Evolutionary conservation across 257 asterid species (phyloP), one percentile per base, ranked within the genome.

Genomic region (Solanum clarkiae): DNA sequence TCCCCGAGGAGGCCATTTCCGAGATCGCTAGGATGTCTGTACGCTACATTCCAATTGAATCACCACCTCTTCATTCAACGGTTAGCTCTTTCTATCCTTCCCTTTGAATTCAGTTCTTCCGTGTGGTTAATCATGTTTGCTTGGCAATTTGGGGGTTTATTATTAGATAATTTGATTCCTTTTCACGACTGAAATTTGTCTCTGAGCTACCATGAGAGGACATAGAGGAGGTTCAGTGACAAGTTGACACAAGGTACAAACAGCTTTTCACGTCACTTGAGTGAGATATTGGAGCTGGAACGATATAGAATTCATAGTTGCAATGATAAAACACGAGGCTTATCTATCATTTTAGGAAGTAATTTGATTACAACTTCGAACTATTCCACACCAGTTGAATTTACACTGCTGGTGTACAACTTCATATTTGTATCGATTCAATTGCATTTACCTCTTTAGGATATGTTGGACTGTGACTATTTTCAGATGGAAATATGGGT

Each of bases 1-100:
- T 92, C 53, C 89, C 91, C 71, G 93, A 92, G 83, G 92, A 89
- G 12, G 95, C 99, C 26, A 88, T 95, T 69, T 88, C 93, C 17
- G 99, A 95, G 94, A 95, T 95, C 63, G 99, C 98, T 26, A 93
- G 88, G 91, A 93, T 95, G 99, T 95, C 98, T 2, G 89, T 87
- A 51, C 92, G 91, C 71, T 91, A 88, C 90, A 84, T 94, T 84
- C 88, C 85, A 51, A 81, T 91, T 10, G 92, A 89, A 40, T 87
- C 93, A 10, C 97, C 95, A 75, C 94, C 97, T 62, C 90, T 84
- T 57, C 88, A 87, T 83, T 89, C 97, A 60, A 87, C 91, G 95
- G 98, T 95, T 49, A 91, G 95, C 90, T 86, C 53, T 53, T 56
- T 49, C 47, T 11, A 62, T 49, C 54, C 10, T 14, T 60, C 53